Evolutionary conservation across 2,329 filamentous ascomycete species (phyloP).

Genomic region (Sarocladium brachiariae): DNA sequence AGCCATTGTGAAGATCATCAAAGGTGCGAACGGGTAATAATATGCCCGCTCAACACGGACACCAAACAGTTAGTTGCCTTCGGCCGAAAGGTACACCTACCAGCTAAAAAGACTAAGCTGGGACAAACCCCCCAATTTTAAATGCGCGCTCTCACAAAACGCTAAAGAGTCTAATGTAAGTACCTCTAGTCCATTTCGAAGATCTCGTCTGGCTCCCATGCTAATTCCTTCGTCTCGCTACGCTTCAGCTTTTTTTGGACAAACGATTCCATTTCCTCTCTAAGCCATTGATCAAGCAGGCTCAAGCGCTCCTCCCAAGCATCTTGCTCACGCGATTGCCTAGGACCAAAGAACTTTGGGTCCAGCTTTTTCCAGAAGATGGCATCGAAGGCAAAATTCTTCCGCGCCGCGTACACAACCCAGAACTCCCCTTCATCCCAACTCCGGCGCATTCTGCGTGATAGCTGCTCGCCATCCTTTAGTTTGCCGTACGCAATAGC

Average conservation of each 20-base stretch:
- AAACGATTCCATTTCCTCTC: conserved; percentile 1
- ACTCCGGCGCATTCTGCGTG: conserved; percentile 26
- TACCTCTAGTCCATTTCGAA: not conserved
- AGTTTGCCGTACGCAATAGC: not conserved
- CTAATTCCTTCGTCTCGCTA: conserved; percentile 6
- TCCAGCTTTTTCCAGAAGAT: conserved; percentile 31
- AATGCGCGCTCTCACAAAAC: not conserved
- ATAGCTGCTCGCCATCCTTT: conserved; percentile 16
- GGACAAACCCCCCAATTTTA: too few species aligned
- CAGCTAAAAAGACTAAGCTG: too few species aligned
- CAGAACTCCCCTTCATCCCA: conserved; percentile 27
- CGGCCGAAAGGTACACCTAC: too few species aligned
- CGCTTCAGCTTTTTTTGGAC: conserved; percentile 8
- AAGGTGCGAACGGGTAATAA: too few species aligned
- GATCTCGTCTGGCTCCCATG: conserved; percentile 4
- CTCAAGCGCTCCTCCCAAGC: not conserved
- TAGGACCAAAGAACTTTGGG: conserved; percentile 23
- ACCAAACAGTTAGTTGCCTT: too few species aligned
- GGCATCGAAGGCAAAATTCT: conserved; percentile 30
- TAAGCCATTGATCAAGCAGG: conserved; percentile 1
- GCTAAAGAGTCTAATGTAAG: too few species aligned
- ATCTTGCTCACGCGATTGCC: conserved; percentile 3
- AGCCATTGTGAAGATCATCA: too few species aligned
- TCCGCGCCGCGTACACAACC: conserved; percentile 27
- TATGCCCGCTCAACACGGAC: too few species aligned